Percentiles rank a stretch among this genome's conserved stretches.
These are phyloP conservation scores for Penicillium waksmanii DNA, from an alignment of 495 filamentous ascomycete genomes.

Conservation along the genomic window DNA sequence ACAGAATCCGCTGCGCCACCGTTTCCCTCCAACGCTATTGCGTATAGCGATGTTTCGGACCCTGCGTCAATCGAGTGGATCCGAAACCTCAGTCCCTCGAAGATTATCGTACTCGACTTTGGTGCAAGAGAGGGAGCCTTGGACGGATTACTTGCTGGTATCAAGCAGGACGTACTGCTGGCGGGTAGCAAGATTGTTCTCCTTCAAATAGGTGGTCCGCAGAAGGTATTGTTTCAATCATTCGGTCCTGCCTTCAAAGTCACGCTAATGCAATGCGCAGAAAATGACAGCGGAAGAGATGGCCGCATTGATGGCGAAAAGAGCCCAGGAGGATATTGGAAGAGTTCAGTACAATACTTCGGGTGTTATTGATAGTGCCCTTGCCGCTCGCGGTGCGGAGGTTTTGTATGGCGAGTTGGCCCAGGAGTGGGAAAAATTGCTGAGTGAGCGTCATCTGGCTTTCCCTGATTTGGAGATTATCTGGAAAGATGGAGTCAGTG, in stretches of 20 bases:
- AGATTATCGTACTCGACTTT: slow-evolving; percentile 57
- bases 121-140: slow-evolving; percentile 47
- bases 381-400: slow-evolving; percentile 32
- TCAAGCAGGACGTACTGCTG: slow-evolving; percentile 20
- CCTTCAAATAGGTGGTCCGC: slow-evolving; percentile 45
- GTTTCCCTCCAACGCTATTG: slow-evolving; percentile 25
- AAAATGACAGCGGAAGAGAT: no score
- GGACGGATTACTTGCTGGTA: slow-evolving; percentile 34
- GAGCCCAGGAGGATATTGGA: slow-evolving; percentile 14
- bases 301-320: no score
- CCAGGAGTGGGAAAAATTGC: slow-evolving; percentile 38
- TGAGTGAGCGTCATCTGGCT: slow-evolving; percentile 31
- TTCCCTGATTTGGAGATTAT: slow-evolving; percentile 38
- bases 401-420: slow-evolving; percentile 34
- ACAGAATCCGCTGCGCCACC: slow-evolving; percentile 19
- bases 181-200: slow-evolving; percentile 30
- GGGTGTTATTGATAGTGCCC: slow-evolving; percentile 38
- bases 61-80: slow-evolving; percentile 23
- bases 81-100: slow-evolving; percentile 21
- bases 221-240: slow-evolving; percentile 27
- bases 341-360: slow-evolving; percentile 50
- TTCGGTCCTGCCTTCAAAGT: neutral
- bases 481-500: slow-evolving; percentile 48
- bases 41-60: slow-evolving; percentile 26
- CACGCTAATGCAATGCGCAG: neutral